Evolutionary conservation across 108 stramenopile genomes (phyloP), one percentile per base, ranked within the genome.

Genomic region (Pseudonitzschia multiseries): DNA sequence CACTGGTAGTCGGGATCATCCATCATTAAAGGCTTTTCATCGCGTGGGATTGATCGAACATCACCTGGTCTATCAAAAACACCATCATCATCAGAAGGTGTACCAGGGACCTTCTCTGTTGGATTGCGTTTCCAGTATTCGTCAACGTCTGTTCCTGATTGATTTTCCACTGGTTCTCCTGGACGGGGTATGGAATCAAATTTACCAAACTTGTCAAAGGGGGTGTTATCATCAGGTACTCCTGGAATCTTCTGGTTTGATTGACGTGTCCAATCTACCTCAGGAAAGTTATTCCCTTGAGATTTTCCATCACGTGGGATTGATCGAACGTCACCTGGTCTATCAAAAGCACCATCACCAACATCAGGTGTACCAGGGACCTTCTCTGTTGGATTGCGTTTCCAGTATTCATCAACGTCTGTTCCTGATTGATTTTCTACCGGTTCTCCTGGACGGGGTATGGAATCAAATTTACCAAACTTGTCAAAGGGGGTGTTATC

Each of bases 251-350:
- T 29, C 21, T 29, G 28, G 29, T 26, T 43, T n/a, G 73, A 57
- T 27, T 41, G 63, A 12, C 74, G 74, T 50, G n/a, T 27, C 74
- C 74, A 75, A 3, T 59, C 54, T 10, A 40, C 41, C 17, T 75
- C 66, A 18, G 74, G 74, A 44, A 22, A 18, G n/a, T 68, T 40
- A 15, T 42, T n/a, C 6, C 54, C 26, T 8, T 4, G 33, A 21
- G 74, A 54, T n/a, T 41, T 24, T 17, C 74, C 74, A 18, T 75
- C 75, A 48, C 75, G 75, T 18, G 75, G 75, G 17, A 76, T 69
- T 13, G 68, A 69, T 5, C 68, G 26, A 1, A 70, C 68, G 66
- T 69, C 75, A 62, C 75, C 75, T 8, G 75, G 75, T 27, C 69
- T 67, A 62, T 76, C 42, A 63, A 64, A 57, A 20, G 33, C 15